Evolutionary conservation across 2,329 filamentous ascomycete species (phyloP).

Genomic region (Diaporthe aspalathi): DNA sequence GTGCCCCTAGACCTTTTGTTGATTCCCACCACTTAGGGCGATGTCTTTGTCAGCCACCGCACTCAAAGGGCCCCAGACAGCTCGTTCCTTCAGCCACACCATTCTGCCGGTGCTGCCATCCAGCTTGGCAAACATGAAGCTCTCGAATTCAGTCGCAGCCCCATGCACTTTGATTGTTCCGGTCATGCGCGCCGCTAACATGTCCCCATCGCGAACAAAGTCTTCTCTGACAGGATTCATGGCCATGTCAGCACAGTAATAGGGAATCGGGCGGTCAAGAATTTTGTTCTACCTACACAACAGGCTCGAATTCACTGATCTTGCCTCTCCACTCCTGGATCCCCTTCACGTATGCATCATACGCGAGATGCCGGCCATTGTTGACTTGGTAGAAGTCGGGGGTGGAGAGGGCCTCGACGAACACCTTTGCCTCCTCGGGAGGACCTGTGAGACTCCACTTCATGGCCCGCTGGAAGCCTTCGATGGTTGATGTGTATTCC

Average conservation of each 20-base stretch:
- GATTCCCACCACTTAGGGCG: neutral
- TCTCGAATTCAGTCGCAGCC: constrained; percentile 44
- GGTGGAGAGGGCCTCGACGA: constrained; percentile 33
- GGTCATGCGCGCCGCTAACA: constrained; percentile 47
- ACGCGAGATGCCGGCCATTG: constrained; percentile 43
- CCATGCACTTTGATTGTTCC: constrained; percentile 47
- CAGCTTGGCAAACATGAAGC: constrained; percentile 47
- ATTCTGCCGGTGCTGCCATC: constrained; percentile 45
- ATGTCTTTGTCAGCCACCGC: neutral
- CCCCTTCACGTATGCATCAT: constrained; percentile 42
- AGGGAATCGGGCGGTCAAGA: neutral
- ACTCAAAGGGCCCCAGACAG: constrained; percentile 41
- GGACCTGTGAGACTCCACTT: constrained; percentile 41
- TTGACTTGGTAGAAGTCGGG: constrained; percentile 43
- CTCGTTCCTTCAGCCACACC: constrained; percentile 46
- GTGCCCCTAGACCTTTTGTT: too few species aligned
- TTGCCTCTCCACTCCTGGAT: constrained; percentile 46
- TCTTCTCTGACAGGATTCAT: constrained; percentile 40
- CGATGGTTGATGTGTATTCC: constrained; percentile 43
- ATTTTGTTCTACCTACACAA: constrained; percentile 42
- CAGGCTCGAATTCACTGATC: constrained; percentile 45
- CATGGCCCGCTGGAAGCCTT: constrained; percentile 46
- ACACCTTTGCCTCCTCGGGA: constrained; percentile 38
- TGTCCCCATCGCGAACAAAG: constrained; percentile 48
- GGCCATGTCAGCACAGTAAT: neutral